phyloP scores from a whole-genome alignment of 352 stramenopile genomes.

The Lagenidium sp. region DNA sequence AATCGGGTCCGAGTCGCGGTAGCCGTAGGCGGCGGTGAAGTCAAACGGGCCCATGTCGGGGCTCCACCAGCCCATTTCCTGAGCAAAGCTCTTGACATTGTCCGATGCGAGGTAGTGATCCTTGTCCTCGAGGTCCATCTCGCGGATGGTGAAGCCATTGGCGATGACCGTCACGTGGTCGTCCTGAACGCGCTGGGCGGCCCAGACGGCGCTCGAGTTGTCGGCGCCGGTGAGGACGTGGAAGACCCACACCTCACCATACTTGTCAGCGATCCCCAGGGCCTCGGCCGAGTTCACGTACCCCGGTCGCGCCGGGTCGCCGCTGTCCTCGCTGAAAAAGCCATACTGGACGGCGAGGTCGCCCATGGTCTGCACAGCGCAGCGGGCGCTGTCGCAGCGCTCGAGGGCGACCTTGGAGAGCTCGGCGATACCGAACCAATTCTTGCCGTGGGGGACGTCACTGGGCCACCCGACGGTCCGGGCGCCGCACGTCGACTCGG shows the following conservation, averaged over 20 bases:
- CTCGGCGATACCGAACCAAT: conserved; percentile 70
- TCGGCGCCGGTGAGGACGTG: conserved; percentile 81
- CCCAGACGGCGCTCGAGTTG: conserved; percentile 81
- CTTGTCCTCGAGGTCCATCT: conserved; percentile 54
- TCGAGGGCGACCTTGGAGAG: conserved; percentile 79
- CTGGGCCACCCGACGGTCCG: conserved; percentile 40
- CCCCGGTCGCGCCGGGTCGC: conserved; percentile 19
- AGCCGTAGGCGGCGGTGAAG: conserved; percentile 34
- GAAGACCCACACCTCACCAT: conserved; percentile 85
- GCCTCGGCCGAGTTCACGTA: conserved; percentile 50
- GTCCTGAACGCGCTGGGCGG: conserved; percentile 78
- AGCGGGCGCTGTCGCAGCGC: conserved; percentile 49
- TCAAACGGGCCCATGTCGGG: conserved; percentile 25
- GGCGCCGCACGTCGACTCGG: conserved; percentile 76
- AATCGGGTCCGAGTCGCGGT: conserved; percentile 19
- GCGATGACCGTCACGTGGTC: conserved; percentile 77
- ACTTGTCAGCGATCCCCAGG: conserved; percentile 70
- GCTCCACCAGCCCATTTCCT: conserved; percentile 64
- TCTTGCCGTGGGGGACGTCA: conserved; percentile 38
- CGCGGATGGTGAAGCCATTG: conserved; percentile 87
- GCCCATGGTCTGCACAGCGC: conserved; percentile 79
- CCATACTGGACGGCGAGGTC: conserved; percentile 80
- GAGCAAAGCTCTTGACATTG: conserved; percentile 63
- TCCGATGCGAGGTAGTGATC: conserved; percentile 71
- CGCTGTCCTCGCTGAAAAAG: conserved; percentile 82